Percentiles rank a stretch among this genome's conserved stretches.
Evolutionary conservation across 192 early-diverging fungal species (phyloP).

Genomic region (Radiomyces spectabilis): DNA sequence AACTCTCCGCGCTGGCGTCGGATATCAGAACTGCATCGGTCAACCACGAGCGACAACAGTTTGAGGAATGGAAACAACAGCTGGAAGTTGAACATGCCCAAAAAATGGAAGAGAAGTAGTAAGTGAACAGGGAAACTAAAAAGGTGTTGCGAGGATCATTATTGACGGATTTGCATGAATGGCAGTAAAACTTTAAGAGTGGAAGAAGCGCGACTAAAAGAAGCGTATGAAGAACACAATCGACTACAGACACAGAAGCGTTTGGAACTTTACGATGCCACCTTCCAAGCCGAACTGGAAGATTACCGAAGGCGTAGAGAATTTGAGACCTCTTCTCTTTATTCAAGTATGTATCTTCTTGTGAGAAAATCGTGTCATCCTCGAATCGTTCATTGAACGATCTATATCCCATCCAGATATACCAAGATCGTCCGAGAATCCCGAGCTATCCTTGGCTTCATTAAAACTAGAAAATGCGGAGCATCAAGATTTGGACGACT

Average conservation of each 20-base stretch:
- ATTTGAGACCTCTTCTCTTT: conserved; percentile 18
- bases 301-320: conserved; percentile 21
- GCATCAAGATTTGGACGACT: no score
- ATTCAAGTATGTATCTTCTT: conserved; percentile 17
- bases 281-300: conserved; percentile 27
- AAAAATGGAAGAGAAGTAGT: conserved; percentile 10
- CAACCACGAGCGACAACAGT: conserved; percentile 8
- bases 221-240: conserved; percentile 12
- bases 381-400: no score
- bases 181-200: conserved; percentile 1
- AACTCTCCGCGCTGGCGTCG: conserved; percentile 10
- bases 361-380: no score
- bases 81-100: not conserved
- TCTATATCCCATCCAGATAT: no score
- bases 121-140: not conserved
- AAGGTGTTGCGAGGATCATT: no score
- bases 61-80: conserved; percentile 18
- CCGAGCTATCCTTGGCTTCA: no score
- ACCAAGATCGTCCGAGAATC: no score
- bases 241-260: conserved; percentile 13
- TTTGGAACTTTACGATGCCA: conserved; percentile 23
- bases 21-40: conserved; percentile 9
- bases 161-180: not conserved
- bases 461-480: no score
- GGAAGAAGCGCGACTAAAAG: conserved; percentile 2